phyloP scores from a whole-genome alignment of 2,329 filamentous ascomycete species.

The Aspergillus neoniger region DNA sequence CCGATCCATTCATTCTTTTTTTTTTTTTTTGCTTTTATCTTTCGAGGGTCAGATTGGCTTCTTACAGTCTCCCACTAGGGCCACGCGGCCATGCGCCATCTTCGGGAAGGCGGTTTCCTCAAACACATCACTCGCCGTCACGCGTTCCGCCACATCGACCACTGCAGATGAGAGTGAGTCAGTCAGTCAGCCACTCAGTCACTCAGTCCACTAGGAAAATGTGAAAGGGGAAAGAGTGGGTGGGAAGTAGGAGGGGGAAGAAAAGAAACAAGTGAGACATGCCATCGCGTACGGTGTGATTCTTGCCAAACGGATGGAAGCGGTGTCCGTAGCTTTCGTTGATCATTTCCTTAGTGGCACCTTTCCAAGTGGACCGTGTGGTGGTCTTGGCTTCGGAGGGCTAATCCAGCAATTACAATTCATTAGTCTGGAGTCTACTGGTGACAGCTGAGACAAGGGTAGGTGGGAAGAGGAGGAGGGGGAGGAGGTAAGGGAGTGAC shows the following conservation, averaged over 20 bases:
- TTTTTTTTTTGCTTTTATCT: too few species aligned
- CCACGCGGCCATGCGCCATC: conserved; percentile 5
- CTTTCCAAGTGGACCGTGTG: conserved; percentile 6
- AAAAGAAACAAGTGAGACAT: not conserved
- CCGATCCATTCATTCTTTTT: not conserved
- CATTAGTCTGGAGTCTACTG: not conserved
- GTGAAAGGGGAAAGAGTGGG: not conserved
- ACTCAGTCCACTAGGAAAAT: too few species aligned
- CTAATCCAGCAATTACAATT: not conserved
- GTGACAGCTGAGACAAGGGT: not conserved
- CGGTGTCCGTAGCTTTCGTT: conserved; percentile 1
- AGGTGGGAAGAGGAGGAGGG: not conserved
- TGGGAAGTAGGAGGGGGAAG: too few species aligned
- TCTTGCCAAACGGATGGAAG: conserved; percentile 7
- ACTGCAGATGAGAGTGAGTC: not conserved
- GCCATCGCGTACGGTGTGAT: not conserved
- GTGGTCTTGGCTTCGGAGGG: not conserved
- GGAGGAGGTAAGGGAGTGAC: not conserved
- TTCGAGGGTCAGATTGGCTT: not conserved
- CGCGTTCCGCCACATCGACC: conserved; percentile 2
- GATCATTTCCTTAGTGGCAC: not conserved
- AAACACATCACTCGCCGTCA: conserved; percentile 9
- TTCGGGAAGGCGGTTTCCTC: conserved; percentile 2
- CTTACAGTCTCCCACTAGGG: conserved; percentile 6
- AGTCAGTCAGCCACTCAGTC: too few species aligned